These are phyloP conservation scores for Stipa capillata DNA, from an alignment of 176 grass and related monocot genomes.

Conservation along the genomic window DNA sequence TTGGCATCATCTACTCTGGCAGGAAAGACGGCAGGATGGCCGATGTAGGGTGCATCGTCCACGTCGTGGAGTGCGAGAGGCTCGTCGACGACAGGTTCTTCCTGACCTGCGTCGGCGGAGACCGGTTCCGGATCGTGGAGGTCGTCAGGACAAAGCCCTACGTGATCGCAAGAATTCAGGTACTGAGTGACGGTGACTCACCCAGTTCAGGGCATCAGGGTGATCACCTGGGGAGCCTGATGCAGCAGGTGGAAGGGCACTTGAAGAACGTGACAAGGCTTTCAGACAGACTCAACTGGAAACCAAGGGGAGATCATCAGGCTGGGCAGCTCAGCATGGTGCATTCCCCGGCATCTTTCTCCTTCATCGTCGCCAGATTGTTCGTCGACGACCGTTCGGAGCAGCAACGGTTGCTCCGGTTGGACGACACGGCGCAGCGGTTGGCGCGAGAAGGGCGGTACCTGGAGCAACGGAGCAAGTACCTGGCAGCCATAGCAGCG, in stretches of 20 bases:
- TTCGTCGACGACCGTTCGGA: conserved; percentile 47
- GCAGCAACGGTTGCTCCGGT: conserved; percentile 43
- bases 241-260: conserved; percentile 49
- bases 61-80: conserved; percentile 64
- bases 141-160: conserved; percentile 75
- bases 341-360: conserved; percentile 50
- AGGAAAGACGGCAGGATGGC: neutral
- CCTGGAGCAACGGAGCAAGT: conserved; percentile 41
- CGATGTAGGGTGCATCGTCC: conserved; percentile 66
- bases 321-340: conserved; percentile 13
- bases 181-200: conserved; percentile 42
- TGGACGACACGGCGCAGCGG: conserved; percentile 5
- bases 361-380: conserved; percentile 50
- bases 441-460: conserved; percentile 15
- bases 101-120: conserved; percentile 61
- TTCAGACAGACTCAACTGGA: conserved; percentile 57
- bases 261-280: conserved; percentile 56
- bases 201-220: conserved; percentile 11
- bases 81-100: conserved; percentile 73
- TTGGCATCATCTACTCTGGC: conserved; percentile 24
- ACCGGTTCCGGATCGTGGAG: conserved; percentile 56
- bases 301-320: conserved; percentile 6
- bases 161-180: conserved; percentile 54
- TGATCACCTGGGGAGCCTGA: conserved; percentile 37
- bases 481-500: conserved; percentile 29